These are phyloP conservation scores for Pseudozyma thailandica DNA, from an alignment of 1,284 basidiomycete genomes.

Conservation along the genomic window DNA sequence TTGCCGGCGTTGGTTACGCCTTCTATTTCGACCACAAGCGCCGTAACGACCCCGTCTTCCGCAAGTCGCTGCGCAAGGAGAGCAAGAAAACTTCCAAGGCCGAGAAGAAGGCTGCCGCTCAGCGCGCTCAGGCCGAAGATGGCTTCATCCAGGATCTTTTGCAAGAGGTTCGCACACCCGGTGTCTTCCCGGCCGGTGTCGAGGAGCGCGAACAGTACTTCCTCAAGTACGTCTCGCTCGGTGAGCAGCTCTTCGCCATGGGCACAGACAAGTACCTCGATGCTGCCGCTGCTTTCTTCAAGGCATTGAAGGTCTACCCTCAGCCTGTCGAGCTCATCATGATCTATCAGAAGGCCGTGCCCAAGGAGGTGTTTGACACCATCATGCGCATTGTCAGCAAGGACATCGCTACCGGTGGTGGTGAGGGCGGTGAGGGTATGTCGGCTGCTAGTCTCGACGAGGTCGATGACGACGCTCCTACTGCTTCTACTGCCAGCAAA, in stretches of 20 bases:
- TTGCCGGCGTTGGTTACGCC: slow-evolving; percentile 63
- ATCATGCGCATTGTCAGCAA: slow-evolving; percentile 87
- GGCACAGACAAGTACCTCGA: slow-evolving; percentile 73
- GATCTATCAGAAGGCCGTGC: slow-evolving; percentile 90
- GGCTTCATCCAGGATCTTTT: slow-evolving; percentile 55
- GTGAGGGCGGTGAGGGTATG: slow-evolving; percentile 31
- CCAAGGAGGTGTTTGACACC: slow-evolving; percentile 85
- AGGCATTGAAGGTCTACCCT: slow-evolving; percentile 92
- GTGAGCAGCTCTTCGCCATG: slow-evolving; percentile 83
- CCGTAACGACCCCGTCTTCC: slow-evolving; percentile 85
- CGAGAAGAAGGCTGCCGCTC: slow-evolving; percentile 71
- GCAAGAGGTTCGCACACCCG: slow-evolving; percentile 47
- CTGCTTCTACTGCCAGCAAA: slow-evolving; percentile 5
- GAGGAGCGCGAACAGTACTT: slow-evolving; percentile 77
- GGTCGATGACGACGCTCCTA: slow-evolving; percentile 47
- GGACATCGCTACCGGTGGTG: slow-evolving; percentile 76
- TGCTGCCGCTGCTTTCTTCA: slow-evolving; percentile 90
- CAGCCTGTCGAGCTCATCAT: slow-evolving; percentile 82
- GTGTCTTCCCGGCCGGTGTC: slow-evolving; percentile 73
- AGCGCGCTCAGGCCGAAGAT: slow-evolving; percentile 50
- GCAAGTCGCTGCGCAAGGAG: slow-evolving; percentile 86
- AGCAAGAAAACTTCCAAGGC: slow-evolving; percentile 73
- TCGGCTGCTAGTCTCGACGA: slow-evolving; percentile 47
- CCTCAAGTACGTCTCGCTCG: slow-evolving; percentile 85
- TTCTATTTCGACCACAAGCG: slow-evolving; percentile 93